Evolutionary conservation across 1,284 basidiomycete genomes (phyloP), one percentile per base, ranked within the genome.

Genomic region (Pascua guehoae): DNA sequence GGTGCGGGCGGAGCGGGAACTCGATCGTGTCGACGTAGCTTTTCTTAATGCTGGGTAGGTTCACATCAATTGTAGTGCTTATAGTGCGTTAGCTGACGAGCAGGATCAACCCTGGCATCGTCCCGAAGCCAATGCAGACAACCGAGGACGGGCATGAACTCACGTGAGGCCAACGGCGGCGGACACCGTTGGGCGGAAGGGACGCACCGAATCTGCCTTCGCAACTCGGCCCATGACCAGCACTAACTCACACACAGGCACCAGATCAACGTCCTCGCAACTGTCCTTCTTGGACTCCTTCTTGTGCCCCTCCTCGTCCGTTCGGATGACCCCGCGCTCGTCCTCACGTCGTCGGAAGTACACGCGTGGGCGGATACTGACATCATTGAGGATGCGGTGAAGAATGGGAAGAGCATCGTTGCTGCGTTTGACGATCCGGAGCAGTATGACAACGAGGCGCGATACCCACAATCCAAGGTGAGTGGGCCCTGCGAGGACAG

Each of bases 401-500:
- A 43, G 15, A 12, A 12, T 1, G 49, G 44, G 14, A 7, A 12
- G 15, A 14, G 24, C 10, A 56, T 66, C 38, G 10, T 64, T 11
- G n/a, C 4, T 5, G 17, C 41, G 5, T 52, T 55, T 40, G 60
- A 66, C 50, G 56, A 62, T 46, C 42, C 40, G 8, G 32, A 15
- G 5, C 44, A n/a, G 2, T 66, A 57, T 40, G 45, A 41, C 37
- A 60, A 51, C 38, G 17, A 24, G 1, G 45, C 36, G 2, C 54
- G 64, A 8, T 66, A 66, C 45, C 58, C 47, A 18, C 41, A 58
- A 37, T 62, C 64, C 40, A 66, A 66, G 54, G 63, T 63, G 39
- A 39, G 61, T 18, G 12, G 3, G 41, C n/a, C 41, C 44, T 12
- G 44, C 12, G 7, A 4, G n/a, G 37, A 17, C 44, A 32, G 16